Conservation (phyloP, 108 stramenopile species). For the Licmophora abbreviata region DNA sequence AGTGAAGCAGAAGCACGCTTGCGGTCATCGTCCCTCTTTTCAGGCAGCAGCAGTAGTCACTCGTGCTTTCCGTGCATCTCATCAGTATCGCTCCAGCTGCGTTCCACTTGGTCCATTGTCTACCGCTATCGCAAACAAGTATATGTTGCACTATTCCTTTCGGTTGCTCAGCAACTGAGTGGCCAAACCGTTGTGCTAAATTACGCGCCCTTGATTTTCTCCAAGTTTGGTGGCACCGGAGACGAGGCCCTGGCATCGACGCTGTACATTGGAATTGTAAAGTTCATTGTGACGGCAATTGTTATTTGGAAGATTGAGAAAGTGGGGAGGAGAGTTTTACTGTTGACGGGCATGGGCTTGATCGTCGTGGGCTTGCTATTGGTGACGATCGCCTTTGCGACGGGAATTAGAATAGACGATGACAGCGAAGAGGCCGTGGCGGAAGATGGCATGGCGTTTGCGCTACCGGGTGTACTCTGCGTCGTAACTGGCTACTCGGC, state of each 20-base stretch:
- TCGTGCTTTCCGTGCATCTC: background rate
- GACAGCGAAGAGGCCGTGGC: conserved; percentile 2
- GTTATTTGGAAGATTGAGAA: conserved; percentile 57
- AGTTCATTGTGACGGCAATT: conserved; percentile 50
- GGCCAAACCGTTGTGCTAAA: conserved; percentile 64
- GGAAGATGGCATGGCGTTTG: conserved; percentile 17
- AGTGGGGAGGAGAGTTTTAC: conserved; percentile 39
- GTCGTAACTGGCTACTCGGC: conserved; percentile 63
- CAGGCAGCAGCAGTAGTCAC: background rate
- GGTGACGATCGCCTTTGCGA: conserved; percentile 34
- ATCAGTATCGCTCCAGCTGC: too few relatives aligned
- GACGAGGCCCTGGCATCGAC: conserved; percentile 26
- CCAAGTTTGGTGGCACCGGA: background rate
- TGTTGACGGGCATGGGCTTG: conserved; percentile 36
- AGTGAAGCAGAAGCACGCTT: background rate
- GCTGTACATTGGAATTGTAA: conserved; percentile 45
- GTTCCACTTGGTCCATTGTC: too few relatives aligned
- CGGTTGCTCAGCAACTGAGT: conserved; percentile 63
- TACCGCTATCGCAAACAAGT: conserved; percentile 44
- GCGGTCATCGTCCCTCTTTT: background rate
- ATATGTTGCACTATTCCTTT: conserved; percentile 44
- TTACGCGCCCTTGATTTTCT: conserved; percentile 59
- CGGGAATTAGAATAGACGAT: conserved; percentile 4
- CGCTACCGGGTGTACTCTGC: conserved; percentile 41
- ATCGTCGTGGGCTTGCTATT: conserved; percentile 37